Percentiles rank a stretch among this genome's conserved stretches.
Evolutionary conservation across 352 stramenopile genomes (phyloP).

Genomic region (Phytophthora chlamydospora): DNA sequence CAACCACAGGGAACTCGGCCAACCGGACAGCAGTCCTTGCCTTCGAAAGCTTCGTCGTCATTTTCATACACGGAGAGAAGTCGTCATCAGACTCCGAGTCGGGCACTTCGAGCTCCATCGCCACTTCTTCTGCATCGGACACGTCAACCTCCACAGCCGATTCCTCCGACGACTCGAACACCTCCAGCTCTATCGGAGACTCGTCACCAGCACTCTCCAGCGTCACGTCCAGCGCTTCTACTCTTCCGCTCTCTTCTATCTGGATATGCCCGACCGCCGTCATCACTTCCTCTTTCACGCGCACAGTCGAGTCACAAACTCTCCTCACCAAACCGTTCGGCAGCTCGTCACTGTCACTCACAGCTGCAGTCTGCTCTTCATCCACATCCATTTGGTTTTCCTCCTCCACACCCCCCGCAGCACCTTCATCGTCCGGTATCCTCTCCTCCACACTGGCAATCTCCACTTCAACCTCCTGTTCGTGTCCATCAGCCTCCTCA

Average conservation of each 20-base stretch:
- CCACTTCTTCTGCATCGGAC: constrained; percentile 14
- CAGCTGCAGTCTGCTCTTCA: neutral
- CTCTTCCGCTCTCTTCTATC: neutral
- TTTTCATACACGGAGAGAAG: constrained; percentile 27
- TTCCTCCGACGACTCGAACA: constrained; percentile 27
- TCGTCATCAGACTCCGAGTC: constrained; percentile 33
- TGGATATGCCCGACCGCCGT: neutral
- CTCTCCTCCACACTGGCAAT: neutral
- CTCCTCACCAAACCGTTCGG: constrained; percentile 14
- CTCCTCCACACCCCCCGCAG: neutral
- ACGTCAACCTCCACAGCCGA: constrained; percentile 11
- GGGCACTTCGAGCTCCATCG: constrained; percentile 29
- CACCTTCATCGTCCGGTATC: neutral
- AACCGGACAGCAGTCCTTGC: constrained; percentile 14
- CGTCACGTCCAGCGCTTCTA: neutral
- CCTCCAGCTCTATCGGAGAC: constrained; percentile 29
- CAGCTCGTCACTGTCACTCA: constrained; percentile 3
- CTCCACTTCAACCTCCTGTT: constrained; percentile 1
- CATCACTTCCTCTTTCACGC: constrained; percentile 26
- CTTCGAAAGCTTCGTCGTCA: constrained; percentile 21
- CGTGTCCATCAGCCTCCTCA: neutral
- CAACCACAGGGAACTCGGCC: constrained; percentile 27
- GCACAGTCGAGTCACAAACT: constrained; percentile 1
- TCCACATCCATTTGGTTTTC: neutral
- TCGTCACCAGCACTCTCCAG: neutral